Evolutionary conservation across 225 moss, liverwort and hornwort species (phyloP), one percentile per base, ranked within the genome.

Genomic region (Pseudoscleropodium purum): DNA sequence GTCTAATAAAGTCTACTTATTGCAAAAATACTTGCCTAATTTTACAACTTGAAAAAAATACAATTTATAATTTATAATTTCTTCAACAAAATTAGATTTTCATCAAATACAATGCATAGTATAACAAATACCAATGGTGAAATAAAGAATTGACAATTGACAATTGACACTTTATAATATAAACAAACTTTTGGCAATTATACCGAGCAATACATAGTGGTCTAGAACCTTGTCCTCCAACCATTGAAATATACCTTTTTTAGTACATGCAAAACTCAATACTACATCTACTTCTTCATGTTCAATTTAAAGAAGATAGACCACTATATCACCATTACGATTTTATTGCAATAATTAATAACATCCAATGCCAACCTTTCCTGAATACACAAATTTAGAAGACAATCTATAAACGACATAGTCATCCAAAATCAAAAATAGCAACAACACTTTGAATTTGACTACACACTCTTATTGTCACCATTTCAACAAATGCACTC

Each of bases 401-500:
- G n/a, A 64, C 16, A 31, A 31, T 64, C 31, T 2, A 64, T 31
- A 64, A 64, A 64, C 1, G 0, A 16, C 16, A 30, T 63, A 64
- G 4, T 64, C 15, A 4, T 64, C 7, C 6, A 30, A 30, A 21
- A 37, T 37, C 11, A 68, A 68, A 5, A 68, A 68, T 4, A 4
- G 6, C 7, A 13, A 69, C n/a, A 69, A n/a, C 3, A n/a, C 21
- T 68, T 37, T 37, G 2, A 6, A 37, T 68, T 68, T 0, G 1
- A 68, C 11, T 6, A 3, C 21, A 68, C 11, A 11, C 13, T n/a
- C 6, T n/a, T 69, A 0, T 6, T n/a, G 4, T 6, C 1, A 0
- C 13, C 4, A 69, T 7, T 64, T n/a, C 23, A 69, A 69, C 0
- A 10, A 7, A 23, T 13, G n/a, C 23, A 69, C 69, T n/a, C 4